Conservation (phyloP, 345 rosid genomes). For the Stellera chamaejasme region DNA sequence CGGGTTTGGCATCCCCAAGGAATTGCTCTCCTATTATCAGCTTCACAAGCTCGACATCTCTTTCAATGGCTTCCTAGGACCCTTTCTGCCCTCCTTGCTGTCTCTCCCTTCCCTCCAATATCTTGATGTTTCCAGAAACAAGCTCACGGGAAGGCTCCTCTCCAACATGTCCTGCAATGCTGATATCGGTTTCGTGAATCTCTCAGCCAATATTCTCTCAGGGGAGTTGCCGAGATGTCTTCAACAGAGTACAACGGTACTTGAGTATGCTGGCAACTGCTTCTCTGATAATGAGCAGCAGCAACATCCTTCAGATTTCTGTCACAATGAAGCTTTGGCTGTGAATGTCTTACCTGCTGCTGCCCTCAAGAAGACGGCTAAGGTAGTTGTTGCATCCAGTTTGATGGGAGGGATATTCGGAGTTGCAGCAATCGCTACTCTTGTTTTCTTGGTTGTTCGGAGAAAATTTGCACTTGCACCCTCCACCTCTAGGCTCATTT, state of each 20-base stretch:
- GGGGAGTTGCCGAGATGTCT: constrained; percentile 61
- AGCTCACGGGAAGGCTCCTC: constrained; percentile 36
- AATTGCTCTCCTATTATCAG: constrained; percentile 26
- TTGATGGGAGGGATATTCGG: constrained; percentile 39
- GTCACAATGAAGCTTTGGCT: constrained; percentile 54
- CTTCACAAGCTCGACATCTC: constrained; percentile 61
- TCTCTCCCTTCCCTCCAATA: constrained; percentile 38
- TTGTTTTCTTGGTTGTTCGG: constrained; percentile 22
- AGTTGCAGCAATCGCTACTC: constrained; percentile 20
- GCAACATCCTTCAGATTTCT: constrained; percentile 37
- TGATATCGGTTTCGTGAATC: constrained; percentile 31
- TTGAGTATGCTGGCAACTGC: constrained; percentile 34
- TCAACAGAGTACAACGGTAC: constrained; percentile 15
- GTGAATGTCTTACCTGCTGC: constrained; percentile 34
- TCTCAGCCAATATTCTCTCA: constrained; percentile 44
- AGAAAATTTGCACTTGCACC: constrained; percentile 10
- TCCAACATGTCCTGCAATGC: constrained; percentile 44
- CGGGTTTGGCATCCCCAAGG: constrained; percentile 31
- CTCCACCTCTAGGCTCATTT: constrained; percentile 18
- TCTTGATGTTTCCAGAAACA: constrained; percentile 40
- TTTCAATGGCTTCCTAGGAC: constrained; percentile 46
- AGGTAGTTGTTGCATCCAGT: constrained; percentile 29
- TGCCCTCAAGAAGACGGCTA: constrained; percentile 17
- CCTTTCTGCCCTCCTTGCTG: constrained; percentile 35
- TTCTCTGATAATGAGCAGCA: constrained; percentile 28